Evolutionary conservation across 1,284 basidiomycete species (phyloP).

Genomic region (Anthracocystis panici-leucophaei): DNA sequence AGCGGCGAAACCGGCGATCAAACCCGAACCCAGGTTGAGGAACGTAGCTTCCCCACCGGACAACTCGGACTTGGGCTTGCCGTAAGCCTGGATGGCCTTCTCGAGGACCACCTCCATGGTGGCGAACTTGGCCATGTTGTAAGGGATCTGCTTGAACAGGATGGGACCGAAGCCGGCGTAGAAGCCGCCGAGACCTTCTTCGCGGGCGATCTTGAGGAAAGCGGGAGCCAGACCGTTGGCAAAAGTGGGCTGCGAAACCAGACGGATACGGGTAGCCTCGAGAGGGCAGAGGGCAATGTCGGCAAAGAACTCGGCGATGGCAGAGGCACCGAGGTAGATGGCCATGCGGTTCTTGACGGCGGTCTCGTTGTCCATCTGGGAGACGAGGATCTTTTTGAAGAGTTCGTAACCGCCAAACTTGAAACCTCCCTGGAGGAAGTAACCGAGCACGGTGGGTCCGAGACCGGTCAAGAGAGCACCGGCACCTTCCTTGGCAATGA

Average conservation of each 20-base stretch:
- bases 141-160: constrained; percentile 69
- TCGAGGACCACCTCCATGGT: constrained; percentile 70
- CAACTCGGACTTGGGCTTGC: constrained; percentile 73
- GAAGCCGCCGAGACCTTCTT: constrained; percentile 69
- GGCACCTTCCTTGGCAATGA: constrained; percentile 65
- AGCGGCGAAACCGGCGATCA: constrained; percentile 69
- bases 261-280: constrained; percentile 70
- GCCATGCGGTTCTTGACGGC: constrained; percentile 67
- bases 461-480: constrained; percentile 69
- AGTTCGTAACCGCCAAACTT: constrained; percentile 70
- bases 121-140: constrained; percentile 73
- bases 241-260: constrained; percentile 68
- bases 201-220: constrained; percentile 64
- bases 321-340: constrained; percentile 68
- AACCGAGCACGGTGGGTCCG: constrained; percentile 67
- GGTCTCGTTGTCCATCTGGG: constrained; percentile 65
- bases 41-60: constrained; percentile 63
- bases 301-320: constrained; percentile 69
- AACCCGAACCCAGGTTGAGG: constrained; percentile 68
- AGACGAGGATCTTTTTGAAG: constrained; percentile 69
- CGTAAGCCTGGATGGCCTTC: constrained; percentile 71
- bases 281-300: constrained; percentile 70
- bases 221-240: constrained; percentile 68
- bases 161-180: constrained; percentile 72
- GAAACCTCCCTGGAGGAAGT: constrained; percentile 70